Base-by-base conservation (phyloP, 257 asterid species). In the Solanum phureja region DNA sequence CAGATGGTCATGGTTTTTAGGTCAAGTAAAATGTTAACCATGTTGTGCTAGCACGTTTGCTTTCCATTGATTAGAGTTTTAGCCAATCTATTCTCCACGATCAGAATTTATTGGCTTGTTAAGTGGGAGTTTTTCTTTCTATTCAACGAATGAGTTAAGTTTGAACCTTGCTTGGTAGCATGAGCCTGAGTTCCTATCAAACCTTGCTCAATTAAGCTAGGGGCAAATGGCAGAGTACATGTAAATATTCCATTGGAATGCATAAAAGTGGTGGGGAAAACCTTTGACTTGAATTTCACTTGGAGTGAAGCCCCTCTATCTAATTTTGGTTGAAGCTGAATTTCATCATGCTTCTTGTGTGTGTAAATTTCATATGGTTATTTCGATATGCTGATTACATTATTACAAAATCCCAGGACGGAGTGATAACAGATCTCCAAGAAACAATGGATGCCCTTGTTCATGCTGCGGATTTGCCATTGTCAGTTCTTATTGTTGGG, bases 341-440 rank as follows among this genome's bases (percentile, higher is more conserved):
- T 82, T 82, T 82, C 42, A 19, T 6, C n/a, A 82, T 82, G 86
- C 44, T 11, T 38, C 11, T 49, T 62, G 19, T 82, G 69, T 49
- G 69, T 10, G 42, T 0, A 52, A 82, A 49, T 82, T 49, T 31
- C 69, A 29, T 82, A 82, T 82, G 46, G 9, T 49, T 49, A 82
- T 49, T 49, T 82, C 4, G 2, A 49, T 75, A 5, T 82, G 71
- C 44, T 49, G 71, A 82, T 49, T 82, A 49, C 38, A 49, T 49
- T 82, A 49, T 52, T 82, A 29, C 71, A 82, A 49, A 46, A 49
- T 82, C 29, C 29, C 44, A 97, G 99, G 99, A 97, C 91, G 99
- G 99, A 87, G 99, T 96, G 89, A 95, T 97, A 77, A 97, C 99
- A 11, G 99, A 97, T 90, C 99, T 96, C 68, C 99, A 96, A 91